phyloP scores from a whole-genome alignment of 2,329 filamentous ascomycete species.

The Stemphylium vesicarium region DNA sequence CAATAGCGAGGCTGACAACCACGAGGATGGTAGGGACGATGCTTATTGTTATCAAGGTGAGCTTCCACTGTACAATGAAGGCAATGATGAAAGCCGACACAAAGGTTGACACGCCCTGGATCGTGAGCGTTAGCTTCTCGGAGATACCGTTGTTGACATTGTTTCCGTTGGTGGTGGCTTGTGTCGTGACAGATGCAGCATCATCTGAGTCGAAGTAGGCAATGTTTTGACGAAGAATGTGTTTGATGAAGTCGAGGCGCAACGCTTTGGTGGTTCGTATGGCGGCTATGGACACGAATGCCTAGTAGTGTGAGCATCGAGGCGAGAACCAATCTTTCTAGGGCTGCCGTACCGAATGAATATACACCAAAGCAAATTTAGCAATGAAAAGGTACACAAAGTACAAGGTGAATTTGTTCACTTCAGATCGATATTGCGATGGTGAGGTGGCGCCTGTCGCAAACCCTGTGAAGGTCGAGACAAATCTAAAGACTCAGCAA shows the following conservation, averaged over 20 bases:
- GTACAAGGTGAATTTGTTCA: constrained; percentile 59
- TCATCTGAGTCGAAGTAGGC: constrained; percentile 76
- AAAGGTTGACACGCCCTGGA: constrained; percentile 61
- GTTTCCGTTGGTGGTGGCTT: constrained; percentile 93
- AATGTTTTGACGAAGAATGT: constrained; percentile 61
- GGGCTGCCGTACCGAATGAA: constrained; percentile 30
- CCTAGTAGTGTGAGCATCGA: constrained; percentile 22
- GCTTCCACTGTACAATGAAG: constrained; percentile 90
- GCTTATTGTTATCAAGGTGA: constrained; percentile 75
- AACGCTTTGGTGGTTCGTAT: constrained; percentile 58
- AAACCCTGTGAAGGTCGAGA: constrained; percentile 55
- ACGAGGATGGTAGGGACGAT: constrained; percentile 56
- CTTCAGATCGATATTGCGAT: constrained; percentile 47
- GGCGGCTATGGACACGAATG: constrained; percentile 57
- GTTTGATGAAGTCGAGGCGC: constrained; percentile 67
- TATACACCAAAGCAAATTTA: constrained; percentile 67
- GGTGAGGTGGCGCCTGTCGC: constrained; percentile 40
- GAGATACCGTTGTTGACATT: constrained; percentile 86
- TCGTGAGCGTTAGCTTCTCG: constrained; percentile 52
- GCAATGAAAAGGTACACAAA: constrained; percentile 74
- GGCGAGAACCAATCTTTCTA: not conserved
- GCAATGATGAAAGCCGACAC: constrained; percentile 86
- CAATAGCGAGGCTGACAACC: constrained; percentile 38
- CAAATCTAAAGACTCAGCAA: constrained; percentile 37
- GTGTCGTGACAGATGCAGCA: constrained; percentile 89